These are phyloP conservation scores for Syncephalastrum contaminatum DNA, from an alignment of 371 early-diverging fungal genomes.

Conservation along the genomic window DNA sequence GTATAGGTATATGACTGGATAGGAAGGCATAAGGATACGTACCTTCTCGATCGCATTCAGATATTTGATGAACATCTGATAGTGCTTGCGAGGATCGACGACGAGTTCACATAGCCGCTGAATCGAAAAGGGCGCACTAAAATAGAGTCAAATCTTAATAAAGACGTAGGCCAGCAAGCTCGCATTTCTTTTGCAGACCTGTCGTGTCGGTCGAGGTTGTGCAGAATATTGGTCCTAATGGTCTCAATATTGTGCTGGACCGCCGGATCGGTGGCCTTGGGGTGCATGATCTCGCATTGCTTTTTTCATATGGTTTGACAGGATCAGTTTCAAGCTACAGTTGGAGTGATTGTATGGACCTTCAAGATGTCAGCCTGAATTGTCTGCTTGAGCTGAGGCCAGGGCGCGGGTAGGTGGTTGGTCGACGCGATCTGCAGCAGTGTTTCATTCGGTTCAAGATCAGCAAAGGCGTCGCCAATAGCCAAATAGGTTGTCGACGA, in stretches of 20 bases:
- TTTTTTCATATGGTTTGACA: constrained; percentile 1
- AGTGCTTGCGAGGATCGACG: constrained; percentile 46
- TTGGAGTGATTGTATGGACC: constrained; percentile 8
- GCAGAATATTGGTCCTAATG: constrained; percentile 23
- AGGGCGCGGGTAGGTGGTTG: constrained; percentile 16
- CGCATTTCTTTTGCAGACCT: constrained; percentile 20
- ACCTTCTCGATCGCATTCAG: constrained; percentile 62
- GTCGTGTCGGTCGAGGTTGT: constrained; percentile 27
- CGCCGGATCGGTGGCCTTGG: constrained; percentile 4
- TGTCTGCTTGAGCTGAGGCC: constrained; percentile 20
- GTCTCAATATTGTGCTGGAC: constrained; percentile 15
- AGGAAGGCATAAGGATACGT: not conserved
- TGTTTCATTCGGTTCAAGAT: too few relatives aligned
- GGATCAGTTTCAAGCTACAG: too few relatives aligned
- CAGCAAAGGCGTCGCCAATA: too few relatives aligned
- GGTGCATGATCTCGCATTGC: constrained; percentile 34
- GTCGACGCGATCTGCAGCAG: constrained; percentile 23
- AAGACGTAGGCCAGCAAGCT: not conserved
- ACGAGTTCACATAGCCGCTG: constrained; percentile 59
- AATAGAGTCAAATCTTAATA: not conserved
- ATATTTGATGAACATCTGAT: constrained; percentile 55
- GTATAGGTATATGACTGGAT: not conserved
- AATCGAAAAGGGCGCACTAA: constrained; percentile 57
- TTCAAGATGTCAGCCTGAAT: constrained; percentile 17
- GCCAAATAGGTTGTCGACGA: too few relatives aligned